Percentiles rank a stretch among this genome's conserved stretches.
Conservation (phyloP, 2,329 filamentous ascomycete genomes). For the Diaporthe sp. region DNA sequence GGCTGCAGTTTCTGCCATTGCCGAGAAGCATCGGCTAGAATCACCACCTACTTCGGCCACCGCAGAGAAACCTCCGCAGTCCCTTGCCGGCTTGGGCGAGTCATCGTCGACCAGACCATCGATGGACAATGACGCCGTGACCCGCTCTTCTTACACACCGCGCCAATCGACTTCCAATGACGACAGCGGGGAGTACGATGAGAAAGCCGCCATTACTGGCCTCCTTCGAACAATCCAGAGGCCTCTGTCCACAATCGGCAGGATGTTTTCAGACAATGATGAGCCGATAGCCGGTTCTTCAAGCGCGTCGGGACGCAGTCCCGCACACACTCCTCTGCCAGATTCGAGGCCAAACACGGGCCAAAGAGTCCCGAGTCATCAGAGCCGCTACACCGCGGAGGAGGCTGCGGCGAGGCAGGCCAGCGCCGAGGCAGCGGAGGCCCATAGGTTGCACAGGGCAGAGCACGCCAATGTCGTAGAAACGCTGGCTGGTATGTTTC, state of each 20-base stretch:
- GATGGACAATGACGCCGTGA: slow-evolving; percentile 55
- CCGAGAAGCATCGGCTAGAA: slow-evolving; percentile 81
- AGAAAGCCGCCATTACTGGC: slow-evolving; percentile 85
- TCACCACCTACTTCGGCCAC: slow-evolving; percentile 62
- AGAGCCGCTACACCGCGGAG: slow-evolving; percentile 75
- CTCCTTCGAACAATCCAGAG: slow-evolving; percentile 91
- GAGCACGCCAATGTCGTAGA: slow-evolving; percentile 95
- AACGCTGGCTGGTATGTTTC: slow-evolving; percentile 96
- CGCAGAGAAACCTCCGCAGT: slow-evolving; percentile 59
- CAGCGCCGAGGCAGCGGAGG: slow-evolving; percentile 90
- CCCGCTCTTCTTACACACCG: slow-evolving; percentile 55
- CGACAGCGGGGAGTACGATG: slow-evolving; percentile 70
- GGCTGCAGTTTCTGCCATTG: slow-evolving; percentile 93
- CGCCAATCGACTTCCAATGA: slow-evolving; percentile 70
- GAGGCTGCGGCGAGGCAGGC: slow-evolving; percentile 92
- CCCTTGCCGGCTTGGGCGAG: slow-evolving; percentile 54
- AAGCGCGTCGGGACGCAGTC: slow-evolving; percentile 54
- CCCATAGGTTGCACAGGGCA: slow-evolving; percentile 82
- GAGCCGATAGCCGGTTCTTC: slow-evolving; percentile 57
- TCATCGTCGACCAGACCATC: slow-evolving; percentile 64
- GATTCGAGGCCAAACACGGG: slow-evolving; percentile 32
- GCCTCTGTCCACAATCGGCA: slow-evolving; percentile 90
- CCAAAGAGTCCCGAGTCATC: slow-evolving; percentile 53
- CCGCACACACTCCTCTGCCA: slow-evolving; percentile 52
- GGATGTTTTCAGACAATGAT: slow-evolving; percentile 83